A percentile compares a stretch with the other conserved stretches of the same genome.
Conservation (phyloP, 495 filamentous ascomycete species). For the Neurospora africana region DNA sequence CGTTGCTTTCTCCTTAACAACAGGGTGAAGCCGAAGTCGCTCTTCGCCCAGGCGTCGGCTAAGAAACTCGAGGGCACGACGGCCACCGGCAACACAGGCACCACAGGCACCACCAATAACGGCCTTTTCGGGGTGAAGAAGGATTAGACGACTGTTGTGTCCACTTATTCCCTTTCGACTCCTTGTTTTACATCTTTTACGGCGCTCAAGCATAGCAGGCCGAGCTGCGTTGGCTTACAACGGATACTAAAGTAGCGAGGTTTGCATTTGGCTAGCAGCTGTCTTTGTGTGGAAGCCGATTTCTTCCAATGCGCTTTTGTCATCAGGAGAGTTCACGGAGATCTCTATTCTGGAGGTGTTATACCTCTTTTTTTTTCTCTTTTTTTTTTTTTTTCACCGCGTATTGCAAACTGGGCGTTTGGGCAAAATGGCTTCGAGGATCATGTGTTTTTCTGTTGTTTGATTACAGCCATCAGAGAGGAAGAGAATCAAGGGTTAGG, state of each 20-base stretch:
- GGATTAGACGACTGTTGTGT: neutral
- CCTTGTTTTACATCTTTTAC: neutral
- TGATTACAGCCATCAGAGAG: neutral
- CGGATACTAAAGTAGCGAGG: neutral
- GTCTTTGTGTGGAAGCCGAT: neutral
- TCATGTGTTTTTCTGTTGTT: neutral
- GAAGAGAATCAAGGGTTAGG: neutral
- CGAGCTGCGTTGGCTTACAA: neutral
- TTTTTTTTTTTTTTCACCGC: neutral
- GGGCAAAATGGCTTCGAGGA: neutral
- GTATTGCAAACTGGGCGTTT: neutral
- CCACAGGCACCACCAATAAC: neutral
- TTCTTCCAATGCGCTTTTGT: neutral
- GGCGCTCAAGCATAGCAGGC: neutral
- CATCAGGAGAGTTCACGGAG: neutral
- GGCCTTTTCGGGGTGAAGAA: neutral
- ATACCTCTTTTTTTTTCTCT: neutral
- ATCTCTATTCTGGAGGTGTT: neutral
- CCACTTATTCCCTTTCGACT: neutral
- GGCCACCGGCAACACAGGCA: constrained; percentile 12
- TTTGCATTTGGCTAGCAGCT: neutral
- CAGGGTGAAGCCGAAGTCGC: constrained; percentile 52
- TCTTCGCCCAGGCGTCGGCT: constrained; percentile 50
- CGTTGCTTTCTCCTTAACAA: neutral
- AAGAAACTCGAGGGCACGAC: constrained; percentile 40